Conservation (phyloP, 805 yeast species). For the Ogataea zsoltii region DNA sequence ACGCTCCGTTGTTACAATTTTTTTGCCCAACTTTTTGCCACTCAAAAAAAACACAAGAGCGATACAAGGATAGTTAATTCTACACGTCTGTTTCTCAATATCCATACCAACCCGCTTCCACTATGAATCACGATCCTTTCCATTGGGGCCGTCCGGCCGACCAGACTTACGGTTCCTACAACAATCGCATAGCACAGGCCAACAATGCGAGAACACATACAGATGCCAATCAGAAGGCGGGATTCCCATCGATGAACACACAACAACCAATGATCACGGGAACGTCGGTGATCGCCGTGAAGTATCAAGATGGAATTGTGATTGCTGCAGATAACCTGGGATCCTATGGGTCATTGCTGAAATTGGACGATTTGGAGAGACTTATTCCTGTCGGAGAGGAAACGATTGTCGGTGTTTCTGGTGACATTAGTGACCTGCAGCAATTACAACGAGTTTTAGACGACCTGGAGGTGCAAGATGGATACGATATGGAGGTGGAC, state of each 20-base stretch:
- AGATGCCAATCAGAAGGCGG: slow-evolving; percentile 22
- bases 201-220: slow-evolving; percentile 26
- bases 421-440: slow-evolving; percentile 94
- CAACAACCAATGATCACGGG: slow-evolving; percentile 96
- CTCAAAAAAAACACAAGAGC: slow-evolving; percentile 5
- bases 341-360: slow-evolving; percentile 88
- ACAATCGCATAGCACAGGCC: slow-evolving; percentile 70
- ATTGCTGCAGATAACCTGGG: slow-evolving; percentile 95
- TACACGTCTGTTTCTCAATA: no score
- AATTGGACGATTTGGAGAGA: slow-evolving; percentile 85
- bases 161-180: slow-evolving; percentile 79
- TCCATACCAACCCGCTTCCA: background rate
- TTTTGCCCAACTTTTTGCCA: slow-evolving; percentile 8
- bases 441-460: slow-evolving; percentile 72
- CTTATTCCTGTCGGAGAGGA: slow-evolving; percentile 79
- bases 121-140: slow-evolving; percentile 93
- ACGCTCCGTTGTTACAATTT: background rate
- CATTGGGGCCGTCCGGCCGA: slow-evolving; percentile 95
- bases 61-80: no score
- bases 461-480: slow-evolving; percentile 74
- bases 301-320: slow-evolving; percentile 85
- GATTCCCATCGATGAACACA: slow-evolving; percentile 78
- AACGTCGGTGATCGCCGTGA: slow-evolving; percentile 90
- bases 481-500: slow-evolving; percentile 71
- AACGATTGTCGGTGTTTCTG: slow-evolving; percentile 90